A percentile compares a stretch with the other conserved stretches of the same genome.
These are phyloP conservation scores for Gossypium bickii DNA, from an alignment of 345 rosid species.

Conservation along the genomic window DNA sequence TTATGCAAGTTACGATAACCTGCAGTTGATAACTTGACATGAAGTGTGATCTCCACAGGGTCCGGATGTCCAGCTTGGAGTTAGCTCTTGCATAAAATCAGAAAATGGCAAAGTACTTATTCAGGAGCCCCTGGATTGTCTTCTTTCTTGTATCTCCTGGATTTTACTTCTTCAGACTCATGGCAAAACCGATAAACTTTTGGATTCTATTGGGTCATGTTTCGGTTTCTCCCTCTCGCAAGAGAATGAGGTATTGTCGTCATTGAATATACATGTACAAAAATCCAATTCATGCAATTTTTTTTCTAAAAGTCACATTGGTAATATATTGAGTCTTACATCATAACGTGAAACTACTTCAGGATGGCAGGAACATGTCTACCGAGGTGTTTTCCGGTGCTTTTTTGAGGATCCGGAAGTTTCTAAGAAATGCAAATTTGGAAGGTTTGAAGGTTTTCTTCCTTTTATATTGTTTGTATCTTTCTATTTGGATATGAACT, in stretches of 20 bases:
- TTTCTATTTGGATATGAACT: neutral
- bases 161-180: conserved; percentile 61
- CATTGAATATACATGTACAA: conserved; percentile 5
- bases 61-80: conserved; percentile 44
- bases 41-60: conserved; percentile 38
- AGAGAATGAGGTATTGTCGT: conserved; percentile 59
- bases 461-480: conserved; percentile 8
- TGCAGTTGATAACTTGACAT: neutral
- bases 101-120: conserved; percentile 45
- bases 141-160: conserved; percentile 70
- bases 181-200: conserved; percentile 34
- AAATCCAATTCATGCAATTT: neutral
- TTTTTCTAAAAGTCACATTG: neutral
- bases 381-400: conserved; percentile 51
- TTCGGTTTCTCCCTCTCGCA: conserved; percentile 87
- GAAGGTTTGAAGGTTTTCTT: conserved; percentile 42
- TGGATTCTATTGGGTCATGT: conserved; percentile 50
- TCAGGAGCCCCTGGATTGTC: conserved; percentile 75
- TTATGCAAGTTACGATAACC: neutral
- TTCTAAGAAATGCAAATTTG: conserved; percentile 40
- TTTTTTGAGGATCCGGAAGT: conserved; percentile 49
- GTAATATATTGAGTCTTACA: neutral
- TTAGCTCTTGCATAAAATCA: conserved; percentile 47
- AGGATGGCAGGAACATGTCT: conserved; percentile 49
- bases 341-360: conserved; percentile 25